Evolutionary conservation across 805 yeast genomes (phyloP).

Genomic region (Candida glaebosa): DNA sequence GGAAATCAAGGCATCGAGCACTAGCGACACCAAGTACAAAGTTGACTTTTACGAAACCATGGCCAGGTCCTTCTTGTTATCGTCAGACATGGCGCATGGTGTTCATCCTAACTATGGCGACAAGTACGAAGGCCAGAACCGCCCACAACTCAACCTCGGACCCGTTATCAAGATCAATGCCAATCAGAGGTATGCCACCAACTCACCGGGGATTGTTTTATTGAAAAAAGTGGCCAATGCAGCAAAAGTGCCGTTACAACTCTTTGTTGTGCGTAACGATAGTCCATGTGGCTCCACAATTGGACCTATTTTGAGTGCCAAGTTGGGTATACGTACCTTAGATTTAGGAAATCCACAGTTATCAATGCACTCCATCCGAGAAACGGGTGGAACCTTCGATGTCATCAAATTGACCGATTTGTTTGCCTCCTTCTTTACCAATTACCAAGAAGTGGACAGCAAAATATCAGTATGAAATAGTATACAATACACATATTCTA

Average conservation of each 20-base stretch:
- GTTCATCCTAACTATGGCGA: slow-evolving; percentile 87
- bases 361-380: slow-evolving; percentile 92
- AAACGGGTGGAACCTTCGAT: slow-evolving; percentile 82
- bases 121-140: slow-evolving; percentile 73
- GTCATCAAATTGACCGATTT: slow-evolving; percentile 58
- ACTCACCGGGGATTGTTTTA: slow-evolving; percentile 82
- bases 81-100: slow-evolving; percentile 97
- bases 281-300: slow-evolving; percentile 96
- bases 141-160: slow-evolving; percentile 80
- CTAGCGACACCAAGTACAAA: slow-evolving; percentile 14
- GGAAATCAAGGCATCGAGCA: slow-evolving; percentile 18
- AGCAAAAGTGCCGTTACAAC: slow-evolving; percentile 77
- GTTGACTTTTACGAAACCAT: slow-evolving; percentile 49
- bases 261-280: slow-evolving; percentile 90
- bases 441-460: slow-evolving; percentile 26
- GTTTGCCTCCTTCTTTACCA: slow-evolving; percentile 58
- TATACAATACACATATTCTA: no score
- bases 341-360: slow-evolving; percentile 91
- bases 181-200: slow-evolving; percentile 92
- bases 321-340: slow-evolving; percentile 79
- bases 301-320: slow-evolving; percentile 89
- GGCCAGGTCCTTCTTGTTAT: slow-evolving; percentile 79
- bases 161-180: slow-evolving; percentile 94
- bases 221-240: slow-evolving; percentile 66
- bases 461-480: slow-evolving; percentile 13